Evolutionary conservation across 805 yeast genomes (phyloP), one percentile per base, ranked within the genome.

Genomic region (Helenozyma rhizophorensis): DNA sequence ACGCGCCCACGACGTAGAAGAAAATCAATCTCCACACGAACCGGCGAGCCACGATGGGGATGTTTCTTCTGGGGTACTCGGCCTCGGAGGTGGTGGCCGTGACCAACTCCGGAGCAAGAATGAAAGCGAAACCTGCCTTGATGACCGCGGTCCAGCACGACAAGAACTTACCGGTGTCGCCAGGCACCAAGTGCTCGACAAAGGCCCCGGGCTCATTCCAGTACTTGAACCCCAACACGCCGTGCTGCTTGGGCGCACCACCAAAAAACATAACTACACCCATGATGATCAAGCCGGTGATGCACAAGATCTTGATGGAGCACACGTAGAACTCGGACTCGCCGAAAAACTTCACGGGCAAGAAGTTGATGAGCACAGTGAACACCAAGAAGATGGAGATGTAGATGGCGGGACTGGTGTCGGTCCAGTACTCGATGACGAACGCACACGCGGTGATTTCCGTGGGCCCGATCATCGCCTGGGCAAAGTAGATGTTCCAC

Each of bases 21-120:
- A 33, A 23, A 11, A 14, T 3, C 28, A 25, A 31, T 6, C 36
- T 31, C 32, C 23, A 33, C 15, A 33, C 14, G 9, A 27, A 27
- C 2, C 27, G 22, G 9, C 14, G 13, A 25, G 27, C 22, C 76
- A 72, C 76, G 51, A 76, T 76, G 19, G 79, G 74, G 23, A 79
- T 64, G 41, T 69, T 74, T 46, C 71, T 62, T 52, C 83, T 65
- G 35, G 81, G 83, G 43, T 68, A 67, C 35, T 62, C 59, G 37
- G 76, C 67, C 56, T 78, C 84, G n/a, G 75, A 68, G 14, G 76
- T 70, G 16, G 77, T 64, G 39, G 68, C 50, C 9, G 70, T 67
- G 26, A 46, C 40, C 44, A 33, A 21, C 27, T 27, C 36, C 3
- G 31, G 36, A 4, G 11, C 10, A 21, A 27, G 24, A 13, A 27